Evolutionary conservation across 768 basidiomycete genomes (phyloP).

Genomic region (Ramaria sp.): DNA sequence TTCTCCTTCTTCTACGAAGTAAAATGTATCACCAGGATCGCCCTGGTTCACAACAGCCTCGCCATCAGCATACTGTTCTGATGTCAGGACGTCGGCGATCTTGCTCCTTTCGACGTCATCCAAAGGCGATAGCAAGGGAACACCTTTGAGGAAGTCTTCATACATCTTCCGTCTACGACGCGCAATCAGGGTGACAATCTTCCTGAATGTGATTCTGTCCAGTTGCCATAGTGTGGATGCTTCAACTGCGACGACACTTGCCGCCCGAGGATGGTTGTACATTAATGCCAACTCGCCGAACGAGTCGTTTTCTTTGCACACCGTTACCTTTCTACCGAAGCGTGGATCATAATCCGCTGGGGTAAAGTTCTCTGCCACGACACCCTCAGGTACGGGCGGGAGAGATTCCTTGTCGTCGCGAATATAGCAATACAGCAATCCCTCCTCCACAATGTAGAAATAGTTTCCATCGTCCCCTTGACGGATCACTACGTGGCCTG

Average conservation of each 20-base stretch:
- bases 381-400: conserved; percentile 30
- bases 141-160: conserved; percentile 89
- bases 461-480: conserved; percentile 96
- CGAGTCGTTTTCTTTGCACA: conserved; percentile 74
- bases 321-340: conserved; percentile 74
- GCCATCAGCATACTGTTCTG: conserved; percentile 70
- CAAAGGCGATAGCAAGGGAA: conserved; percentile 77
- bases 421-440: conserved; percentile 76
- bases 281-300: conserved; percentile 97
- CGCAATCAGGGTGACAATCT: conserved; percentile 90
- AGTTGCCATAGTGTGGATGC: conserved; percentile 85
- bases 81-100: conserved; percentile 91
- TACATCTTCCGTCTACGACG: conserved; percentile 91
- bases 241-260: conserved; percentile 81
- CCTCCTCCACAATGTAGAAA: conserved; percentile 94
- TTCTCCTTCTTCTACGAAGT: conserved; percentile 92
- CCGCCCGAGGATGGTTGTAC: conserved; percentile 95
- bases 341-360: conserved; percentile 57
- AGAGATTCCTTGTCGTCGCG: conserved; percentile 45
- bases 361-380: conserved; percentile 41
- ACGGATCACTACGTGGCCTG: conserved; percentile 84
- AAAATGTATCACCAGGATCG: conserved; percentile 95
- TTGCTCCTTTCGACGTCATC: conserved; percentile 88
- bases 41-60: conserved; percentile 86
- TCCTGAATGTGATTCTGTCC: conserved; percentile 96